Percentiles rank a stretch among this genome's conserved stretches.
phyloP scores from a whole-genome alignment of 2,329 filamentous ascomycete species.

The Monosporascus cannonballus region DNA sequence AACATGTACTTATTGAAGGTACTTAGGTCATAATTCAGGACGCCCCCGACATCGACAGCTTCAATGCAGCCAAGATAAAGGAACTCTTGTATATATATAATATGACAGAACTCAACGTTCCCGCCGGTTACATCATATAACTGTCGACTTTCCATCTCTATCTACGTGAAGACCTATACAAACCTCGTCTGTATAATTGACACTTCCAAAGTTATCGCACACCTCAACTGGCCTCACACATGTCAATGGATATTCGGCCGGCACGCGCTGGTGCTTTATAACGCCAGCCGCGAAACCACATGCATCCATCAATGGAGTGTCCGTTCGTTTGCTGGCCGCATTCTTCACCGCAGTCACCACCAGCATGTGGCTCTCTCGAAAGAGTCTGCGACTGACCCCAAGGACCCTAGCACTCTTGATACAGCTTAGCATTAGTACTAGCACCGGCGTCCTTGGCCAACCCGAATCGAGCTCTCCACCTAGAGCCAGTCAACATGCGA shows the following conservation, averaged over 20 bases:
- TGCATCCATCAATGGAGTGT: background rate
- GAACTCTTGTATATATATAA: too few species aligned
- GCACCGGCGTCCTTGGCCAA: background rate
- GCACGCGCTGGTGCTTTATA: too few species aligned
- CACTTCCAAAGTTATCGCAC: too few species aligned
- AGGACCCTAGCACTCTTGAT: background rate
- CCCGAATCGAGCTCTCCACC: background rate
- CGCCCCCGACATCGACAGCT: too few species aligned
- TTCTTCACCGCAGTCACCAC: background rate
- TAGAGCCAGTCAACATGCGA: background rate
- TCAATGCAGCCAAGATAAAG: too few species aligned
- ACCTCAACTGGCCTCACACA: too few species aligned
- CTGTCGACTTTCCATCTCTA: background rate
- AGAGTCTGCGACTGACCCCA: background rate
- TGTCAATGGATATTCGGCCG: too few species aligned
- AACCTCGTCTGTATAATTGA: too few species aligned
- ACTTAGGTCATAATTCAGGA: too few species aligned
- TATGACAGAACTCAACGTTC: too few species aligned
- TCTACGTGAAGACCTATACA: background rate
- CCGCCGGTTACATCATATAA: background rate
- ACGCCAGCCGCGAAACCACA: background rate
- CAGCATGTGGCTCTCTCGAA: background rate
- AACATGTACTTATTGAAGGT: too few species aligned
- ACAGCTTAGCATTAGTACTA: background rate
- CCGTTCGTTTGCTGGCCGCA: background rate